Evolutionary conservation across 2,329 filamentous ascomycete species (phyloP).

Genomic region (Penicillium digitatum): DNA sequence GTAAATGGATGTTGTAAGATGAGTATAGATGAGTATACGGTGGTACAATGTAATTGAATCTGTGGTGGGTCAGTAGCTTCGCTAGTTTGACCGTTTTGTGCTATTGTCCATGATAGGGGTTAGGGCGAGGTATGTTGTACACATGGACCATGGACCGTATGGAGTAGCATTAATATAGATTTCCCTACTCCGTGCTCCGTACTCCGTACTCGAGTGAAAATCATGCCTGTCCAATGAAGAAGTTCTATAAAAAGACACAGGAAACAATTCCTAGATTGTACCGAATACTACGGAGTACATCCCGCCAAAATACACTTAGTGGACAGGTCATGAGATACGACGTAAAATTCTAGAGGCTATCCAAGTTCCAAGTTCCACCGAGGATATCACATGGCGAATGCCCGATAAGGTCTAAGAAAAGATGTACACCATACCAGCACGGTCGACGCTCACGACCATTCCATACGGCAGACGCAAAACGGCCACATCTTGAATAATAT

Average conservation of each 20-base stretch:
- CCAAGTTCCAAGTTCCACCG: not conserved
- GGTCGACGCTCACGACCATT: constrained; percentile 87
- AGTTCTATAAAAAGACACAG: not conserved
- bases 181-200: not conserved
- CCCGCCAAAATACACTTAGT: not conserved
- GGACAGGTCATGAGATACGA: not conserved
- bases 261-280: not conserved
- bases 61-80: not conserved
- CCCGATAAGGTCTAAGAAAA: constrained; percentile 48
- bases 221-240: not conserved
- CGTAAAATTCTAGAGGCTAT: not conserved
- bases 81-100: not conserved
- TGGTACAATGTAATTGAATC: not conserved
- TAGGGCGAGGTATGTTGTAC: not conserved
- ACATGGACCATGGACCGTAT: not conserved
- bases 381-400: not conserved
- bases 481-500: constrained; percentile 83
- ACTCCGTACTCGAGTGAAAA: too few species aligned
- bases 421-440: constrained; percentile 84
- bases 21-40: too few species aligned
- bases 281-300: not conserved
- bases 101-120: not conserved
- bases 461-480: constrained; percentile 83
- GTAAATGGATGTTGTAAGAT: not conserved
- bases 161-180: not conserved